Evolutionary conservation across 192 early-diverging fungal genomes (phyloP).

Genomic region (Pilobolus umbonatus): DNA sequence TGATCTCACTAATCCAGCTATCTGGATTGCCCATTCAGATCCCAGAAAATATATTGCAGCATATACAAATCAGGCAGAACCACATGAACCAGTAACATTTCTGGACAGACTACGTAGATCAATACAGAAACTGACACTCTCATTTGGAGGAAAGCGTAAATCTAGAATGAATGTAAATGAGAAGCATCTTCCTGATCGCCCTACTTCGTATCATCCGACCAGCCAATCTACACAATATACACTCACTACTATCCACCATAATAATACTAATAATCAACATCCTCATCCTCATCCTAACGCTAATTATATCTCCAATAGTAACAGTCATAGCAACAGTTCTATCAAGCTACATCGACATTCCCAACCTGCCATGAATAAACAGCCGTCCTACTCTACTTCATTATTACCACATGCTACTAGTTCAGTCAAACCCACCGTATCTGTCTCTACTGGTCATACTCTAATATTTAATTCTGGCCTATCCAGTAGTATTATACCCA

Average conservation of each 20-base stretch:
- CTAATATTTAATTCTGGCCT: slow-evolving; percentile 8
- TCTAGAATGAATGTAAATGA: neutral
- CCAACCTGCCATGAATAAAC: neutral
- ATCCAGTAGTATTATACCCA: slow-evolving; percentile 7
- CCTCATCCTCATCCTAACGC: too few species aligned
- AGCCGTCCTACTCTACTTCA: slow-evolving; percentile 7
- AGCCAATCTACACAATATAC: neutral
- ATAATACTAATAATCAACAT: too few species aligned
- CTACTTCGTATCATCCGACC: neutral
- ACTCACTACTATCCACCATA: neutral
- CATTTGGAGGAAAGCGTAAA: slow-evolving; percentile 16
- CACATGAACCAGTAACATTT: slow-evolving; percentile 56
- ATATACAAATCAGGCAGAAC: slow-evolving; percentile 70
- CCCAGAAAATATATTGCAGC: slow-evolving; percentile 57
- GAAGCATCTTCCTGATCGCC: neutral
- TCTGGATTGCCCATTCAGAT: slow-evolving; percentile 79
- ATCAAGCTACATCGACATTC: neutral
- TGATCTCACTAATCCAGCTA: slow-evolving; percentile 57
- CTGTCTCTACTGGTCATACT: slow-evolving; percentile 7
- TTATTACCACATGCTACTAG: slow-evolving; percentile 8
- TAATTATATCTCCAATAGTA: too few species aligned
- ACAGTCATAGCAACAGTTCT: too few species aligned
- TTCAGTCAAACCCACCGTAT: slow-evolving; percentile 5
- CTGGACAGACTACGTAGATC: slow-evolving; percentile 34
- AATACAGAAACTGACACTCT: slow-evolving; percentile 19